Conservation (phyloP, 345 rosid species). For the Carallia pectinifolia region DNA sequence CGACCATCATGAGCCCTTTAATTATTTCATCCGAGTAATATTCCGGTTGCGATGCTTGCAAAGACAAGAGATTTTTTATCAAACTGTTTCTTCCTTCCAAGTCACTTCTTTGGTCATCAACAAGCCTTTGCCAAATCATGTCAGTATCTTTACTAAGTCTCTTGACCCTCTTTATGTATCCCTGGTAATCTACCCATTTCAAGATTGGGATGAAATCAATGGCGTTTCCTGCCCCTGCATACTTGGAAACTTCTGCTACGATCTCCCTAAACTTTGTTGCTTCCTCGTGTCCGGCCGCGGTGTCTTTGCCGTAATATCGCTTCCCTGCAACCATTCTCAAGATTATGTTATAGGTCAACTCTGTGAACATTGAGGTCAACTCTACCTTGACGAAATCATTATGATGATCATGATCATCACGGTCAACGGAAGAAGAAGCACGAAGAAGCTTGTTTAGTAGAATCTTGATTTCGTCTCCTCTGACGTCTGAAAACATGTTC, state of each 20-base stretch:
- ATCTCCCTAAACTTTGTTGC: conserved; percentile 38
- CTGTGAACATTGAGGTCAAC: conserved; percentile 3
- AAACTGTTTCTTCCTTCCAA: conserved; percentile 21
- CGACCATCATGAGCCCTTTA: conserved; percentile 37
- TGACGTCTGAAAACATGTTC: conserved; percentile 15
- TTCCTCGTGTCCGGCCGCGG: conserved; percentile 26
- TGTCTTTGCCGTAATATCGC: conserved; percentile 43
- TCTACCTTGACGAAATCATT: conserved; percentile 9
- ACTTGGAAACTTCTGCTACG: conserved; percentile 26
- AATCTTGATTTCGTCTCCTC: conserved; percentile 42
- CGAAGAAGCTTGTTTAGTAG: conserved; percentile 22
- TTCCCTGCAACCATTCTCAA: conserved; percentile 19
- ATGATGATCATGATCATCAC: background rate
- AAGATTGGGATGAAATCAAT: conserved; percentile 49
- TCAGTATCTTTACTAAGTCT: conserved; percentile 30
- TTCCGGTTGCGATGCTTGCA: conserved; percentile 43
- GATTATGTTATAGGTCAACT: conserved; percentile 7
- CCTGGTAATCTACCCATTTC: conserved; percentile 31
- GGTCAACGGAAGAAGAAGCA: background rate
- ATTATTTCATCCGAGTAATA: conserved; percentile 44
- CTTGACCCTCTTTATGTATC: conserved; percentile 22
- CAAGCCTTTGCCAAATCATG: conserved; percentile 38
- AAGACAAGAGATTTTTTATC: conserved; percentile 45
- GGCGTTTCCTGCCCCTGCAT: conserved; percentile 29
- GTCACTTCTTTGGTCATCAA: conserved; percentile 42